phyloP scores from a whole-genome alignment of 805 yeast genomes.

The Sugiyamaella mastotermitis region DNA sequence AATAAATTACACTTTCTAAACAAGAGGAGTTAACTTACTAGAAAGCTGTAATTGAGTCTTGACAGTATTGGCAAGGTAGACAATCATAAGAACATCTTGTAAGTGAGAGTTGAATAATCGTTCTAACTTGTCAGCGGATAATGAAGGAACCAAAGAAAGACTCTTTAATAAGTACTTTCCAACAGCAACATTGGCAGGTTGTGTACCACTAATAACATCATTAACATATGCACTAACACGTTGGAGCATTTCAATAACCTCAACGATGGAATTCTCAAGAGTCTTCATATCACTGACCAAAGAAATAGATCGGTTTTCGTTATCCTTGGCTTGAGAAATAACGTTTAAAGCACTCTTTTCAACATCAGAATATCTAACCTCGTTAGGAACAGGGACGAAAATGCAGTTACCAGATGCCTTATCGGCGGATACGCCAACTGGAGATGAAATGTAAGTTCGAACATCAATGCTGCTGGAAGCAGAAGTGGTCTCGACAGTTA shows the following conservation, averaged over 20 bases:
- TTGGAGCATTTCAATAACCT: slow-evolving; percentile 34
- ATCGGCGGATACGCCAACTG: slow-evolving; percentile 51
- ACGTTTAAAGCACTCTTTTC: slow-evolving; percentile 39
- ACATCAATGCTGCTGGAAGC: slow-evolving; percentile 41
- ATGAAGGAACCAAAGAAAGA: slow-evolving; percentile 33
- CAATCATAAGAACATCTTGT: slow-evolving; percentile 77
- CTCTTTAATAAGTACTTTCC: slow-evolving; percentile 59
- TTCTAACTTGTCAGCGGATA: slow-evolving; percentile 47
- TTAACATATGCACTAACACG: slow-evolving; percentile 33
- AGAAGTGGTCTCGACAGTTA: slow-evolving; percentile 59
- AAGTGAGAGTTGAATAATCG: slow-evolving; percentile 61
- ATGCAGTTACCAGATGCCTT: slow-evolving; percentile 41
- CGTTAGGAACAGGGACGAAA: slow-evolving; percentile 71
- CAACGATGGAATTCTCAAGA: slow-evolving; percentile 32
- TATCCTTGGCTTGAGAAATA: slow-evolving; percentile 30
- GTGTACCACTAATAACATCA: slow-evolving; percentile 23
- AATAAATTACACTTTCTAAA: too few species aligned
- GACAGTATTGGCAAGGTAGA: slow-evolving; percentile 74
- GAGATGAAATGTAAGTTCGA: slow-evolving; percentile 68
- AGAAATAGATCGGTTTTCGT: slow-evolving; percentile 27
- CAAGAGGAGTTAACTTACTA: slow-evolving; percentile 60
- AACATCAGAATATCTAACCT: slow-evolving; percentile 48
- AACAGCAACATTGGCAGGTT: slow-evolving; percentile 37
- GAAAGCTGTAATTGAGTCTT: slow-evolving; percentile 79
- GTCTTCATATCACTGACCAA: slow-evolving; percentile 29